These are phyloP conservation scores for Psilocybe sp. DNA, from an alignment of 768 basidiomycete species.

Conservation along the genomic window DNA sequence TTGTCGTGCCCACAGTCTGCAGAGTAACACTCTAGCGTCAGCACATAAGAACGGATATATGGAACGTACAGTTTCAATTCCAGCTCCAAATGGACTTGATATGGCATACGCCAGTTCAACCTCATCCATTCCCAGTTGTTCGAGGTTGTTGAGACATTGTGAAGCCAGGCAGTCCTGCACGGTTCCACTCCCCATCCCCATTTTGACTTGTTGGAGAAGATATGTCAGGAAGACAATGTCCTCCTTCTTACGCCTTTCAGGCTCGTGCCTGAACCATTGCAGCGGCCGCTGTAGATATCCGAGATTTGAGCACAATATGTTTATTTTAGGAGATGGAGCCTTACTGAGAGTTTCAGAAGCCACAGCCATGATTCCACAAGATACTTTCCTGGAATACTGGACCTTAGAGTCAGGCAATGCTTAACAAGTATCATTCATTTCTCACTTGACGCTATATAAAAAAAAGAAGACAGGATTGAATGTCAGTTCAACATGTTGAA, in stretches of 20 bases:
- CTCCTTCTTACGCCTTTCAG: slow-evolving; percentile 32
- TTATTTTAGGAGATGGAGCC: slow-evolving; percentile 1
- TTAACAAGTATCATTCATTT: background rate
- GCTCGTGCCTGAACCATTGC: slow-evolving; percentile 42
- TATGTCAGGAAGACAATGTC: slow-evolving; percentile 39
- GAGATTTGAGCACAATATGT: background rate
- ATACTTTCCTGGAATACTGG: slow-evolving; percentile 46
- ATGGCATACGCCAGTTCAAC: slow-evolving; percentile 43
- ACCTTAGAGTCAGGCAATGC: background rate
- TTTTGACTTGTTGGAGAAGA: slow-evolving; percentile 40
- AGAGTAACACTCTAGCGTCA: background rate
- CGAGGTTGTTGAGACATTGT: slow-evolving; percentile 31
- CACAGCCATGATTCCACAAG: slow-evolving; percentile 47
- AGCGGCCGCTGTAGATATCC: slow-evolving; percentile 23
- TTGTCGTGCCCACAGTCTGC: slow-evolving; percentile 29
- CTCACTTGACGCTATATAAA: slow-evolving; percentile 34
- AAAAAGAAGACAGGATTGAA: background rate
- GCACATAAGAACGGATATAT: background rate
- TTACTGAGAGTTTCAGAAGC: slow-evolving; percentile 41
- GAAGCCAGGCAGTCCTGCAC: slow-evolving; percentile 37
- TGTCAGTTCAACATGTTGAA: background rate
- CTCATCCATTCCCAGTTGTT: slow-evolving; percentile 37
- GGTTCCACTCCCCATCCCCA: slow-evolving; percentile 36
- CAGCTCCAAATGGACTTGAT: slow-evolving; percentile 44
- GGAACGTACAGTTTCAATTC: slow-evolving; percentile 38